Evolutionary conservation across 768 basidiomycete species (phyloP), one percentile per base, ranked within the genome.

Genomic region (Cubamyces sp.): DNA sequence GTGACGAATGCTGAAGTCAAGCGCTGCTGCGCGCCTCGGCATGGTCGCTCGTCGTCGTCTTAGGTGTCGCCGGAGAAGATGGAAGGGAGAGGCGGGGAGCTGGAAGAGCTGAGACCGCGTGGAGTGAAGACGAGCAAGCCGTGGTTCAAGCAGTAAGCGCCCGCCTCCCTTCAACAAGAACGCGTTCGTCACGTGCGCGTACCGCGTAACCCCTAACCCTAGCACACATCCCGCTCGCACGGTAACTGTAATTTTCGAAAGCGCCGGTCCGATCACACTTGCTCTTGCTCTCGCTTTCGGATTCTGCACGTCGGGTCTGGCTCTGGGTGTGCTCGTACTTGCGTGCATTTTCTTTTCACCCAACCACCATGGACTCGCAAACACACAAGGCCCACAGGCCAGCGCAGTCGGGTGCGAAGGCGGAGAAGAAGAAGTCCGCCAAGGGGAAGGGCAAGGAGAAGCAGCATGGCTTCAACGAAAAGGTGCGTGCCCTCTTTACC

Each of bases 381-480:
- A 83, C 82, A 28, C 93, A 96, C 76, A 96, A 96, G 74, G 79
- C 89, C 0, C 96, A 98, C 76, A 76, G 90, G 39, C 83, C 90
- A 19, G 77, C 91, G 19, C 85, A 85, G 70, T 84, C 88, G 14
- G 88, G 92, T 15, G 75, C 73, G 47, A 92, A 92, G 68, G 84
- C 83, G 1, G 90, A 87, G 62, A 94, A 94, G 77, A 94, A 89
- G 71, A 82, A 82, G 54, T 61, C 56, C 5, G 28, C 55, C 16
- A 87, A 92, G 68, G 83, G 75, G 60, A 85, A 87, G 73, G 82
- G 83, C 64, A 84, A 90, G 69, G 83, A 88, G 66, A 88, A 86
- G 45, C 86, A 87, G 45, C 81, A 88, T 56, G 88, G 87, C 6
- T 91, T 88, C 77, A 98, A 98, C 72, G 94, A 94, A 76, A 98